phyloP scores from a whole-genome alignment of 495 filamentous ascomycete genomes.

The Chaetomium tenue region DNA sequence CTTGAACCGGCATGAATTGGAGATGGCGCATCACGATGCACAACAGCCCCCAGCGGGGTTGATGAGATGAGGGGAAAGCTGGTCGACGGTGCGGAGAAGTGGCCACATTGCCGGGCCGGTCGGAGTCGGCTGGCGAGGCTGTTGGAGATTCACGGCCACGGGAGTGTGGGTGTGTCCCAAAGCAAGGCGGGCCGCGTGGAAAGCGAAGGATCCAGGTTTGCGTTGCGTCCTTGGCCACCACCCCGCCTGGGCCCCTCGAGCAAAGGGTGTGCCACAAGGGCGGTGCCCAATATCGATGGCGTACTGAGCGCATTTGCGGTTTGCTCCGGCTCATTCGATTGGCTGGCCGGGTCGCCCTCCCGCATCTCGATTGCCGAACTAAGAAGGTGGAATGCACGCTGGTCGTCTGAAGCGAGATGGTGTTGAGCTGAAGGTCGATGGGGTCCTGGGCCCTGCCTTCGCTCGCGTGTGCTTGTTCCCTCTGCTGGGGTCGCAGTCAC shows the following conservation, averaged over 20 bases:
- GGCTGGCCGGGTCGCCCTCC: not conserved
- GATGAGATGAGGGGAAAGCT: slow-evolving; percentile 26
- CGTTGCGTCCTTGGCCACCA: not conserved
- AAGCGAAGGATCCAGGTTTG: slow-evolving; percentile 8
- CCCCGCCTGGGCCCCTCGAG: not conserved
- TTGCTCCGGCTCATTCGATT: slow-evolving; percentile 17
- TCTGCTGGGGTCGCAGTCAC: slow-evolving; percentile 21
- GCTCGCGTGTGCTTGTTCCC: not conserved
- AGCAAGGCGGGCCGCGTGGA: slow-evolving; percentile 3
- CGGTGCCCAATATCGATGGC: slow-evolving; percentile 3
- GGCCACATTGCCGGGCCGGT: slow-evolving; percentile 15
- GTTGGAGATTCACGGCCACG: not conserved
- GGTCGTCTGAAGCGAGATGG: not conserved
- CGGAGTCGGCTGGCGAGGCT: not conserved
- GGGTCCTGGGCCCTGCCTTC: not conserved
- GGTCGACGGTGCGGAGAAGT: slow-evolving; percentile 27
- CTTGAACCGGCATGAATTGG: slow-evolving; percentile 5
- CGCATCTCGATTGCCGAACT: slow-evolving; percentile 7
- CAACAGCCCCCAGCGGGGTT: slow-evolving; percentile 7
- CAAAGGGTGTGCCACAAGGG: not conserved
- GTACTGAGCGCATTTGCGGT: slow-evolving; percentile 1
- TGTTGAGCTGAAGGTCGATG: not conserved
- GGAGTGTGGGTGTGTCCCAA: not conserved
- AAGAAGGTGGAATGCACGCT: slow-evolving; percentile 6
- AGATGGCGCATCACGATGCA: slow-evolving; percentile 10